Evolutionary conservation across 495 filamentous ascomycete genomes (phyloP), one percentile per base, ranked within the genome.

Genomic region (Parmelia sp.): DNA sequence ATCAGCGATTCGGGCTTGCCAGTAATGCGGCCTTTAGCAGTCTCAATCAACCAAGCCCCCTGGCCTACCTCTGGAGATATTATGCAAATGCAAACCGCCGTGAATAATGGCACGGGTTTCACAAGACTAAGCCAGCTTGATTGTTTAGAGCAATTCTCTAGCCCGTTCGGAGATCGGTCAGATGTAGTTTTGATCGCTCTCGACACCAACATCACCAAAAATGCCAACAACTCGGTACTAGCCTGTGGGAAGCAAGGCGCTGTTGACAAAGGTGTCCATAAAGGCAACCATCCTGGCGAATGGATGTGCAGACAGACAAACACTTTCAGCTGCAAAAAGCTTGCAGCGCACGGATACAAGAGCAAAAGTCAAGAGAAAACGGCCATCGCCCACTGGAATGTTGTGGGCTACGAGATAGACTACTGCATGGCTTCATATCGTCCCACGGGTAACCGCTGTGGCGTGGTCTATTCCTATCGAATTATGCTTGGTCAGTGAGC

Each of bases 391-490:
- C 27, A 57, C n/a, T 57, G 55, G 55, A 57, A 57, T 29, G 17
- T 57, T 12, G 55, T 57, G 11, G 55, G 55, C 55, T 57, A 68
- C 47, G 64, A 56, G 11, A 70, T 77, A 12, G 64, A 73, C 1
- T 74, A 79, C 63, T 83, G 80, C 66, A 68, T 79, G 29, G 55
- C 29, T 71, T 72, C 56, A 45, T 76, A 64, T 57, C 42, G 11
- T 61, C 69, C 4, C 45, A 37, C 17, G 69, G 74, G 42, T 61
- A 65, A 17, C 83, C 69, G 71, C 72, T 60, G 65, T 83, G 39
- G 70, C 74, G 56, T 82, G 78, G 60, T 76, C 67, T 57, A 49
- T 75, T 17, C 69, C 68, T 3, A 75, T 83, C 23, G 66, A 57
- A 29, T 76, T n/a, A 61, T 75, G 5, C 74, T 82, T 15, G 74